Percentiles rank a stretch among this genome's conserved stretches.
Evolutionary conservation across 2,329 filamentous ascomycete species (phyloP).

Genomic region (Trichophyton benhamiae): DNA sequence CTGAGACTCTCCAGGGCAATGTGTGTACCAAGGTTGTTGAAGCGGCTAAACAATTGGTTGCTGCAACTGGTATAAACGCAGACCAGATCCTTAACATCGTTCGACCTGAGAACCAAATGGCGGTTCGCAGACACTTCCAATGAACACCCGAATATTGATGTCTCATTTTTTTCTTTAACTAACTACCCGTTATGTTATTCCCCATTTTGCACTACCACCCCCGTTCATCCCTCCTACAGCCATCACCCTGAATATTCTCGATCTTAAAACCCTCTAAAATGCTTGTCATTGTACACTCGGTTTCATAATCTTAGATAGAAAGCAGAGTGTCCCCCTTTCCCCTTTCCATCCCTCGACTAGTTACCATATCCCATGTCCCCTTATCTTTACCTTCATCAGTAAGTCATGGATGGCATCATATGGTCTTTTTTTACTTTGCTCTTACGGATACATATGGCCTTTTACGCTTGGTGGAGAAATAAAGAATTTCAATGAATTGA

Average conservation of each 20-base stretch:
- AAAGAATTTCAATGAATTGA: not conserved
- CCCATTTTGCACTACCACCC: not conserved
- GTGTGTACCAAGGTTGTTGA: constrained; percentile 64
- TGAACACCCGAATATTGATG: constrained; percentile 26
- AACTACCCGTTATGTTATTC: not conserved
- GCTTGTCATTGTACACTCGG: not conserved
- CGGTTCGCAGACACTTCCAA: constrained; percentile 66
- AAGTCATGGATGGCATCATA: not conserved
- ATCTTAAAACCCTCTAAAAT: not conserved
- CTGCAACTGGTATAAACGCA: constrained; percentile 60
- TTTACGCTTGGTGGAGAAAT: not conserved
- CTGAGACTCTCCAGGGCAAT: constrained; percentile 76
- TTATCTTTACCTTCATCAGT: too few species aligned
- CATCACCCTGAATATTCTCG: not conserved
- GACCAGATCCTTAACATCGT: constrained; percentile 58
- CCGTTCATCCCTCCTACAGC: not conserved
- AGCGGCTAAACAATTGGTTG: constrained; percentile 66
- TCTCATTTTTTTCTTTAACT: not conserved
- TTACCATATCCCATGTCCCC: not conserved
- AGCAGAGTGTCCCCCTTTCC: not conserved
- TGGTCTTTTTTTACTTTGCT: not conserved
- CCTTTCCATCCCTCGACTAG: not conserved
- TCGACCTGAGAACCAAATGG: constrained; percentile 66
- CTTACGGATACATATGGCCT: not conserved
- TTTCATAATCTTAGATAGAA: constrained; percentile 6